Percentiles rank a stretch among this genome's conserved stretches.
These are phyloP conservation scores for Triangularia setosa DNA, from an alignment of 2,329 filamentous ascomycete species.

Conservation along the genomic window DNA sequence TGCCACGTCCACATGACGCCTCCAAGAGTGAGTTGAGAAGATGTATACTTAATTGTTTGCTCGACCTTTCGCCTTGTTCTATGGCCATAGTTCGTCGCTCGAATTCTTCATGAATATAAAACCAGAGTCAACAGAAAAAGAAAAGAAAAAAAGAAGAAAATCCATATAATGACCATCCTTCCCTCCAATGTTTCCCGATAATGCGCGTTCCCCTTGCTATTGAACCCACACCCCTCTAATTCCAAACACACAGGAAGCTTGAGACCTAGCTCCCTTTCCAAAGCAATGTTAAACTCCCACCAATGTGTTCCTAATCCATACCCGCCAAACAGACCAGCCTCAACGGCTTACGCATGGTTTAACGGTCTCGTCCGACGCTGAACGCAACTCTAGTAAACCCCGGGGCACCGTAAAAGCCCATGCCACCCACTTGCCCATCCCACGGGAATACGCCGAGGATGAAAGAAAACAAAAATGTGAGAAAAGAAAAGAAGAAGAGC, in stretches of 20 bases:
- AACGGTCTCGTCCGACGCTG: background rate
- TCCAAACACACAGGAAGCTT: background rate
- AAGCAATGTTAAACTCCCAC: slow-evolving; percentile 2
- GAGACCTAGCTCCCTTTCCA: background rate
- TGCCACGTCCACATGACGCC: background rate
- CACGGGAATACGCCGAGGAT: background rate
- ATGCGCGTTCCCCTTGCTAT: background rate
- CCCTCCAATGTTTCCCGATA: background rate
- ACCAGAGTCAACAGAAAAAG: background rate
- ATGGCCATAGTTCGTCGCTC: background rate
- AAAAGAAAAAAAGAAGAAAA: background rate
- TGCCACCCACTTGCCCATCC: background rate
- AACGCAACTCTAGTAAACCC: slow-evolving; percentile 4
- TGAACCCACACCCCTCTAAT: background rate
- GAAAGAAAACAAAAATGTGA: background rate
- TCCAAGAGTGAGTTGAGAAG: background rate
- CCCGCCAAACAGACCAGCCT: background rate
- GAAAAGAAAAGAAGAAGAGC: background rate
- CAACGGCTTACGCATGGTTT: background rate
- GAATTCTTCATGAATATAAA: background rate
- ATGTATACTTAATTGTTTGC: background rate
- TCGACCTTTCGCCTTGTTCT: background rate
- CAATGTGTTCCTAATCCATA: background rate
- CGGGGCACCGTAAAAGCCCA: slow-evolving; percentile 6
- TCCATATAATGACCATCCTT: background rate